Evolutionary conservation across 805 yeast genomes (phyloP).

Genomic region (Lachancea thermotolerans): DNA sequence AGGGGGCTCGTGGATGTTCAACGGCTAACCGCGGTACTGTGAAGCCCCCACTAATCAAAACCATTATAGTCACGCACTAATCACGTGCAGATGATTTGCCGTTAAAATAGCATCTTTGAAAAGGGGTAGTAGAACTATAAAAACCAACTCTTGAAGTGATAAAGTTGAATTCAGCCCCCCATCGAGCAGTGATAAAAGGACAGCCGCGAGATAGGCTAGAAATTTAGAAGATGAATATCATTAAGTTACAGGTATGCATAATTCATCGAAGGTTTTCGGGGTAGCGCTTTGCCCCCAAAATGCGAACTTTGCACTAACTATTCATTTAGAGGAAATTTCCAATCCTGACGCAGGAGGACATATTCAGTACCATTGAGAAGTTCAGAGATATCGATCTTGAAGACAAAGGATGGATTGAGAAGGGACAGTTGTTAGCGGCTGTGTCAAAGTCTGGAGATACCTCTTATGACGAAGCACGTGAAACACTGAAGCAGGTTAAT

Average conservation of each 20-base stretch:
- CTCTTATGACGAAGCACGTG: conserved; percentile 87
- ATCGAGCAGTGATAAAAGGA: not conserved
- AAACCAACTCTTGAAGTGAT: not conserved
- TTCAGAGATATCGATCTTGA: conserved; percentile 82
- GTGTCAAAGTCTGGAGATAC: conserved; percentile 74
- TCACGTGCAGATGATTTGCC: not conserved
- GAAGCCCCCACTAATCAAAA: not conserved
- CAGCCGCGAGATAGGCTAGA: not conserved
- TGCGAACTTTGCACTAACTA: not conserved
- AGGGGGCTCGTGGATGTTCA: conserved; percentile 6
- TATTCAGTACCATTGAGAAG: conserved; percentile 77
- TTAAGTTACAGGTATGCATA: conserved; percentile 49
- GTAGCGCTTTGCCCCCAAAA: too few relatives aligned
- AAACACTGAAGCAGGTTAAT: conserved; percentile 80
- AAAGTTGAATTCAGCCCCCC: not conserved
- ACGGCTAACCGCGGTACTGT: not conserved
- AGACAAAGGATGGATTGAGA: conserved; percentile 92
- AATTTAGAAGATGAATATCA: conserved; percentile 47
- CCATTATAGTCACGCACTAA: not conserved
- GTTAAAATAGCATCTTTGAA: not conserved
- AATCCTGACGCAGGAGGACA: conserved; percentile 73
- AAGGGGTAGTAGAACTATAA: not conserved
- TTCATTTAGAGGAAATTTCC: conserved; percentile 72
- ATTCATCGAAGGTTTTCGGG: not conserved
- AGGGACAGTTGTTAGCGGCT: conserved; percentile 80